Conservation (phyloP, 2,329 filamentous ascomycete species). For the Curvularia sp. region DNA sequence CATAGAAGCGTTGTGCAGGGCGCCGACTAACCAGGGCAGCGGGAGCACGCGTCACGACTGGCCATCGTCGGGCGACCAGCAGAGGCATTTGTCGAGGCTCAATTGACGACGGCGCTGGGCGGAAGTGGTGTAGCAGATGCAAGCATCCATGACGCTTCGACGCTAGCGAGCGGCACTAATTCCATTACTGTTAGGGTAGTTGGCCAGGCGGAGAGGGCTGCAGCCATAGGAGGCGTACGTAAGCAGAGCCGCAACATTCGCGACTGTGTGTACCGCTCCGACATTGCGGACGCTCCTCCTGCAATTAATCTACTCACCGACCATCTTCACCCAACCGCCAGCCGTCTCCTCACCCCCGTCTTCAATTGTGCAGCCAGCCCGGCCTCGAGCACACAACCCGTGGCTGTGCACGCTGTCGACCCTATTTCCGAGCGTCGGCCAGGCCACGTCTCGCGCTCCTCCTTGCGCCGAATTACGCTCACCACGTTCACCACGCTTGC, state of each 20-base stretch:
- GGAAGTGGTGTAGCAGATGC: slow-evolving; percentile 10
- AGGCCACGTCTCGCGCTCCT: slow-evolving; percentile 44
- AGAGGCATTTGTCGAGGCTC: slow-evolving; percentile 41
- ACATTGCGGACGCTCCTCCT: slow-evolving; percentile 23
- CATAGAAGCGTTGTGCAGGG: slow-evolving; percentile 22
- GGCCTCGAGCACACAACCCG: slow-evolving; percentile 7
- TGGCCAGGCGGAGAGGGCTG: not conserved
- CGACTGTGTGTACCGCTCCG: slow-evolving; percentile 19
- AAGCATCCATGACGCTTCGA: slow-evolving; percentile 21
- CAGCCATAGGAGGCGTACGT: slow-evolving; percentile 11
- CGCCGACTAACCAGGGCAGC: slow-evolving; percentile 12
- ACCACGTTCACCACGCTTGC: slow-evolving; percentile 19
- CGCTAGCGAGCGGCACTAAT: slow-evolving; percentile 16
- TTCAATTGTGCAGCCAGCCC: slow-evolving; percentile 1
- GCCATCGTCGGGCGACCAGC: slow-evolving; percentile 40
- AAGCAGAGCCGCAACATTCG: slow-evolving; percentile 18
- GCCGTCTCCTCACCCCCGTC: slow-evolving; percentile 8
- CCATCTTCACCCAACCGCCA: slow-evolving; percentile 16
- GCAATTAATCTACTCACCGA: slow-evolving; percentile 29
- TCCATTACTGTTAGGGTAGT: not conserved
- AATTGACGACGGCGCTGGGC: slow-evolving; percentile 32
- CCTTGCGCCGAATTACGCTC: slow-evolving; percentile 33
- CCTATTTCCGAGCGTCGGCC: slow-evolving; percentile 33
- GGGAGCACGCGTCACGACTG: slow-evolving; percentile 28
- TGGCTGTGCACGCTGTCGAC: slow-evolving; percentile 17